Percentiles rank a stretch among this genome's conserved stretches.
Evolutionary conservation across 768 basidiomycete genomes (phyloP).

Genomic region (Phlebiopsis flavidoalba): DNA sequence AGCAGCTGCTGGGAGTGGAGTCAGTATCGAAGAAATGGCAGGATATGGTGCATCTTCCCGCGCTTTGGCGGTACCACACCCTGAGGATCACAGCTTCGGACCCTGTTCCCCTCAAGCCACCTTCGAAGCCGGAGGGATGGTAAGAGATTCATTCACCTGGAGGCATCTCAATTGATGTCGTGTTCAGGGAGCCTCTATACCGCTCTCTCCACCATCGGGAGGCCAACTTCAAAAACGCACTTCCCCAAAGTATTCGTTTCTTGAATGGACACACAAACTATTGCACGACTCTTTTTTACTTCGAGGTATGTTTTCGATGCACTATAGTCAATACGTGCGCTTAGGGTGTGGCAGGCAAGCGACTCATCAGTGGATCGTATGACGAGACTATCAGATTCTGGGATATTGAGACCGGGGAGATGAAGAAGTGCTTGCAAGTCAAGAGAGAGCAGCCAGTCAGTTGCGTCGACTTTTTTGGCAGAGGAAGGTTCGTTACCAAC

Average conservation of each 20-base stretch:
- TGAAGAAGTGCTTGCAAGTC: constrained; percentile 73
- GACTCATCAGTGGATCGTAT: constrained; percentile 85
- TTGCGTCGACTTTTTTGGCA: constrained; percentile 79
- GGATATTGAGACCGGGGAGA: constrained; percentile 66
- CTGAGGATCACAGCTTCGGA: constrained; percentile 67
- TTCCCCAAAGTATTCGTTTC: constrained; percentile 75
- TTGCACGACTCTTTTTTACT: constrained; percentile 78
- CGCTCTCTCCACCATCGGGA: constrained; percentile 81
- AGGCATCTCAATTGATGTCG: not conserved
- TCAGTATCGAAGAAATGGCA: constrained; percentile 45
- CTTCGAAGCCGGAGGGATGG: constrained; percentile 69
- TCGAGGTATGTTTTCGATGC: constrained; percentile 33
- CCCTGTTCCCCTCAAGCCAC: constrained; percentile 59
- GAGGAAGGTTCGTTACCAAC: constrained; percentile 56
- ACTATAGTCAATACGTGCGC: not conserved
- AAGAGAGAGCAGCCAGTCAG: constrained; percentile 90
- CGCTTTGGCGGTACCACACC: constrained; percentile 75
- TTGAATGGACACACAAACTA: constrained; percentile 83
- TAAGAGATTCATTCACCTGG: constrained; percentile 27
- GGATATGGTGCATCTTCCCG: constrained; percentile 51
- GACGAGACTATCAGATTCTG: constrained; percentile 92
- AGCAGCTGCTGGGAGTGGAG: constrained; percentile 57
- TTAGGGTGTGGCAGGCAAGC: constrained; percentile 41
- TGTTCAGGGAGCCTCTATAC: constrained; percentile 59
- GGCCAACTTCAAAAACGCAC: constrained; percentile 70